Evolutionary conservation across 2,329 filamentous ascomycete genomes (phyloP), one percentile per base, ranked within the genome.

Genomic region (Cordyceps javanica): DNA sequence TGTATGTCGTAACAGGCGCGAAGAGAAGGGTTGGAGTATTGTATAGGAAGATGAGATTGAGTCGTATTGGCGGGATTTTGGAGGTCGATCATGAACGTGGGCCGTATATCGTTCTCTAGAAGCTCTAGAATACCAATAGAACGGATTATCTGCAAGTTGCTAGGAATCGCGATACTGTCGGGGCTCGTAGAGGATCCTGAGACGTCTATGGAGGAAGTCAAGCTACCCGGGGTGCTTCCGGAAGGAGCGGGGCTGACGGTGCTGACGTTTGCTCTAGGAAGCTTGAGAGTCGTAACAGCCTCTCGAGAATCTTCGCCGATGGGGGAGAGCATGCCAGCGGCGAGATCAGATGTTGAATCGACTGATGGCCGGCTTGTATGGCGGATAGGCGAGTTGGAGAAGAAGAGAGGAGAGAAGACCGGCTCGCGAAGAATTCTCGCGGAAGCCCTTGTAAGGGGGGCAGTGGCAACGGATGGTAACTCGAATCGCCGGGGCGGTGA

Each of bases 81-180:
- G 52, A 89, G 72, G 65, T 93, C 89, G 34, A 93, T 76, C 42
- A 93, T 80, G 64, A 93, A 90, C 0, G 87, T 89, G 3, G 89
- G 90, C 48, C 90, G 77, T 51, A 87, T 82, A 67, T 94, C 90
- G 62, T 88, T 82, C 66, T 93, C 89, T 41, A 94, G 71, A 39
- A 93, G 73, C 68, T 93, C 90, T 21, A 87, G 72, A 10, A 90
- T 79, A 25, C 87, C 86, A 53, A 91, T 77, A 26, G 81, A 80
- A 42, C 82, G 82, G 5, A 92, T 75, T 52, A 83, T 73, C 53
- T 83, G 78, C 45, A 83, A 62, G 5, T 77, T 75, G 2, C 82
- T 75, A 1, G 75, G 70, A 55, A 76, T 71, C 6, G 74, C 70
- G 60, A 75, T 74, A 26, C 70, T 70, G 57, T 85, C 83, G 9